A percentile compares a stretch with the other conserved stretches of the same genome.
These are phyloP conservation scores for Heritiera littoralis DNA, from an alignment of 345 rosid genomes.

Conservation along the genomic window DNA sequence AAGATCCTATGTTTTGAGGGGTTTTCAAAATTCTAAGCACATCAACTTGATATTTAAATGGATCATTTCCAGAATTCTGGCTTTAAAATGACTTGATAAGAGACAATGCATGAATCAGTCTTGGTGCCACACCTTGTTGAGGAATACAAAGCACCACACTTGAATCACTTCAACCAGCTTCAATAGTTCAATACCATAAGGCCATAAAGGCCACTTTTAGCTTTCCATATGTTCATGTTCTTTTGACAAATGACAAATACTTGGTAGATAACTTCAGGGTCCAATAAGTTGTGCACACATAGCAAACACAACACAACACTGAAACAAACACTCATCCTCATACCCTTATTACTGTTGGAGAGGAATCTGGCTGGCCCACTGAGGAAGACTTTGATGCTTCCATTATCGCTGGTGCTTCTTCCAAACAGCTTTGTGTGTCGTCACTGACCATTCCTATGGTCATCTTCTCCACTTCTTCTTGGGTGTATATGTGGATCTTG, in stretches of 20 bases:
- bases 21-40: not conserved
- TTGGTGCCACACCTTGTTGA: not conserved
- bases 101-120: not conserved
- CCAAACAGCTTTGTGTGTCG: slow-evolving; percentile 90
- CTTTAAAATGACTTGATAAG: not conserved
- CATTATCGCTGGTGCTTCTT: slow-evolving; percentile 61
- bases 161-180: slow-evolving; percentile 1
- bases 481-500: slow-evolving; percentile 81
- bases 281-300: not conserved
- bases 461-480: slow-evolving; percentile 89
- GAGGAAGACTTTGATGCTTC: slow-evolving; percentile 92
- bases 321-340: slow-evolving; percentile 23
- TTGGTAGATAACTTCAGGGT: not conserved
- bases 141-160: not conserved
- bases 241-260: not conserved
- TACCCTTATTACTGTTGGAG: slow-evolving; percentile 54
- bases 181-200: not conserved
- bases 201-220: not conserved
- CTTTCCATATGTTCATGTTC: not conserved
- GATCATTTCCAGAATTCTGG: not conserved
- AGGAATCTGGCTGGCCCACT: slow-evolving; percentile 79
- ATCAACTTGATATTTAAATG: not conserved
- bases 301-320: not conserved
- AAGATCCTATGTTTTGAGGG: not conserved
- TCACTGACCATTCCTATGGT: slow-evolving; percentile 54